Percentiles rank a stretch among this genome's conserved stretches.
These are phyloP conservation scores for Leccinum subtestaceum DNA, from an alignment of 768 basidiomycete species.

Conservation along the genomic window DNA sequence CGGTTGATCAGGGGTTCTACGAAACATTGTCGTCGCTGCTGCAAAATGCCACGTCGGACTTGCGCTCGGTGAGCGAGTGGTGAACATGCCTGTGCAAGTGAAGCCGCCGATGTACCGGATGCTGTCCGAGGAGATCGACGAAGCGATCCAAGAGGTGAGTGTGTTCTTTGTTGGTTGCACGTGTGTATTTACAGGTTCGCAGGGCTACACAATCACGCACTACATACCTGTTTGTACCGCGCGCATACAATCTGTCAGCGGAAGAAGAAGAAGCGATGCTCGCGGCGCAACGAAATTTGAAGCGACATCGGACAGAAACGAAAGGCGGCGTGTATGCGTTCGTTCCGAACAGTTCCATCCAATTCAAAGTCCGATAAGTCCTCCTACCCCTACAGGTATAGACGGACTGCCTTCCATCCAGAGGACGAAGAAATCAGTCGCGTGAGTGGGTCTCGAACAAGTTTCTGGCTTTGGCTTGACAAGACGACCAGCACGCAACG, in stretches of 20 bases:
- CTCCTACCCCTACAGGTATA: no score
- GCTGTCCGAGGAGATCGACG: slow-evolving; percentile 79
- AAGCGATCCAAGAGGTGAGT: slow-evolving; percentile 64
- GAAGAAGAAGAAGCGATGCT: slow-evolving; percentile 58
- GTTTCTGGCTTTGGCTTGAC: background rate
- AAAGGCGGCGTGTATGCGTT: slow-evolving; percentile 64
- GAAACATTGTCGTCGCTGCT: slow-evolving; percentile 47
- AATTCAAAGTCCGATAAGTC: no score
- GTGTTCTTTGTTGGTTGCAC: background rate
- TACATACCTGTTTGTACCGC: slow-evolving; percentile 72
- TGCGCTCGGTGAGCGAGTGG: slow-evolving; percentile 80
- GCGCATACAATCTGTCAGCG: slow-evolving; percentile 70
- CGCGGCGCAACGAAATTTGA: slow-evolving; percentile 40
- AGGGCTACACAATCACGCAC: slow-evolving; percentile 71
- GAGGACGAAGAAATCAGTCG: slow-evolving; percentile 76
- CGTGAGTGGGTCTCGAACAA: slow-evolving; percentile 35
- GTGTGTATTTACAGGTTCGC: background rate
- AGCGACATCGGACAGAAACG: slow-evolving; percentile 34
- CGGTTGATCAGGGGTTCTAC: slow-evolving; percentile 48
- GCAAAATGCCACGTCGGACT: slow-evolving; percentile 58
- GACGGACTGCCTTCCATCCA: no score
- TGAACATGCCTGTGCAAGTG: slow-evolving; percentile 95
- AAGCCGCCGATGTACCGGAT: slow-evolving; percentile 91
- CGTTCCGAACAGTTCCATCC: no score
- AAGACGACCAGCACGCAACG: slow-evolving; percentile 17